Evolutionary conservation across 83 land plant species (phyloP), one percentile per base, ranked within the genome.

Genomic region (Picea abies): DNA sequence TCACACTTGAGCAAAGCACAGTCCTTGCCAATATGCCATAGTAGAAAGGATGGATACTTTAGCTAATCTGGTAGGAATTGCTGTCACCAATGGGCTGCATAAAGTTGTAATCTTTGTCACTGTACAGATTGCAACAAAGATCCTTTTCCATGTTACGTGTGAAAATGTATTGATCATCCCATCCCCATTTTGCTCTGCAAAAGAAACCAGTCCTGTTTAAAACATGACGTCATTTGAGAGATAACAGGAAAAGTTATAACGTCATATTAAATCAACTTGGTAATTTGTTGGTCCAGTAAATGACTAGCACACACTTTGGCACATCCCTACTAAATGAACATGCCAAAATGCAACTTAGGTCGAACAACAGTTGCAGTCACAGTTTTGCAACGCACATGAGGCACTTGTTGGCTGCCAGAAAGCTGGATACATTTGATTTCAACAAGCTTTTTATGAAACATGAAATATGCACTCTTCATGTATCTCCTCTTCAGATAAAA

Each of bases 181-280:
- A 93, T 12, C 91, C 93, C 95, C 95, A 91, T 81, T 89, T 84
- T 8, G 87, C 91, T 80, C 91, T 93, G 90, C 60, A 71, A 52
- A 64, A 84, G 11, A 49, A 49, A 9, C 1, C 11, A 44, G 8
- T 44, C 8, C 8, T 6, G 41, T 39, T 39, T 39, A 39, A 39
- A 39, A 39, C 49, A 44, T 44, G 49, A 44, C 9, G 8, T 9
- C 49, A 47, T 47, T 47, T 47, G 52, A 47, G 52, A 47, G 52
- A 47, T 0, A 47, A 47, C 52, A 7, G 8, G 52, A 25, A 67
- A 26, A 25, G 0, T 80, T 4, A 10, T 4, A 19, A 20, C 61
- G 52, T 17, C 19, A 47, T 10, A 52, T 16, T 5, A 22, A 3
- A 10, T 77, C 17, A 9, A 12, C 60, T 49, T n/a, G 7, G 23